Base-by-base conservation (phyloP, 1,139 yeast genomes). In the Pneumocystis jirovecii region DNA sequence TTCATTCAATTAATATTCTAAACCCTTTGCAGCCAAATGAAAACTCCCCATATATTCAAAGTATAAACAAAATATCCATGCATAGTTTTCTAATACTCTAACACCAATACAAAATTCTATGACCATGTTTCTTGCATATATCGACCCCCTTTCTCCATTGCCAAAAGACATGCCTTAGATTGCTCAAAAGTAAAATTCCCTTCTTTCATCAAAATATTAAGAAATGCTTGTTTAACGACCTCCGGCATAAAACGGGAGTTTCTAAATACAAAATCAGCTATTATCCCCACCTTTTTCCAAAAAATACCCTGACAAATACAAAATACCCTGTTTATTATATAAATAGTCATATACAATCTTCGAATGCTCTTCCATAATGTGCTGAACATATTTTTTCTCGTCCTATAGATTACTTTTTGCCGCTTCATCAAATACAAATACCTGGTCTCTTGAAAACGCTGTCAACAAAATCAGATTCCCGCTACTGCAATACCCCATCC, bases 221-320 rank as follows among this genome's bases (percentile, higher is more conserved):
- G 80, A 29, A 91, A 73, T 0, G 97, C 91, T 29, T 87, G 75
- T 68, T 96, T 79, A 0, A 93, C 95, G 73, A 93, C 95, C 56
- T 85, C 81, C 0, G 99, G 98, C 98, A 93, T 95, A 69, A 84
- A 83, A 0, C 98, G 98, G 45, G 96, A 85, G 15, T 96, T 86
- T 0, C 98, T 73, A 78, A 98, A 91, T 1, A 93, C 79, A 73
- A 86, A 90, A 5, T 90, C 95, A 71, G 25, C 25, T 25, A 25
- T 3, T 8, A 7, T 10, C 10, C 25, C 25, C 25, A 6, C 12
- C 19, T 4, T 50, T 25, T 25, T 12, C 19, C 19, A 21, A 21
- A 50, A 25, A 50, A 50, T 50, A 50, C 57, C 57, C 57, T 10
- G 57, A 50, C 25, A 50, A 25, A 50, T 50, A 50, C 6, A 50